These are phyloP conservation scores for Solanum hybrid DNA, from an alignment of 305 asterid species.

Conservation along the genomic window DNA sequence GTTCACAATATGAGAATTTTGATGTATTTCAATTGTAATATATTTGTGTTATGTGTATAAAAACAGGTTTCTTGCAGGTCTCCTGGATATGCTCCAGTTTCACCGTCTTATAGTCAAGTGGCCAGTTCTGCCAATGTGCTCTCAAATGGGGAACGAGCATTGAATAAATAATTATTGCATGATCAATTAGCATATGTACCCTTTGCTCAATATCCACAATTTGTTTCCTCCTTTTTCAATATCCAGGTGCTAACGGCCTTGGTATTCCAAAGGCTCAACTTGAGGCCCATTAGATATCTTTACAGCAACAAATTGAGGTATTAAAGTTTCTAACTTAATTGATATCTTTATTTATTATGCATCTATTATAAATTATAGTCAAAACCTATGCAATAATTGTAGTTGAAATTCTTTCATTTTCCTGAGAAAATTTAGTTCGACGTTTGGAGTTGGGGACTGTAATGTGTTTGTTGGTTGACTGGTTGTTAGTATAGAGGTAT, in stretches of 20 bases:
- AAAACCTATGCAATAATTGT: no score
- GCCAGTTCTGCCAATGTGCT: conserved; percentile 2
- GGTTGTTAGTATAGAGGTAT: neutral
- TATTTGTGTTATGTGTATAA: no score
- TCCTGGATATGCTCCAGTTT: conserved; percentile 8
- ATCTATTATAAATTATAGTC: neutral
- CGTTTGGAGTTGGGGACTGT: neutral
- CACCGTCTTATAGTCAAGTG: no score
- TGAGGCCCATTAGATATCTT: neutral
- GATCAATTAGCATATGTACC: neutral
- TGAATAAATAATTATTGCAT: conserved; percentile 20
- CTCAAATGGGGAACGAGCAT: conserved; percentile 17
- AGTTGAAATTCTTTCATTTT: no score
- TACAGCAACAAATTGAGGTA: conserved; percentile 35
- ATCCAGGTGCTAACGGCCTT: neutral
- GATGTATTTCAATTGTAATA: no score
- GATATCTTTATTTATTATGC: neutral
- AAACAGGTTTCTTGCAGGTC: conserved; percentile 29
- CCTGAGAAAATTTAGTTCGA: no score
- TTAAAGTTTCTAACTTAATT: neutral
- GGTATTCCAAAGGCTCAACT: neutral
- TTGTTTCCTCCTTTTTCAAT: neutral
- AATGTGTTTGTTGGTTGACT: neutral
- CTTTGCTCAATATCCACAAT: neutral
- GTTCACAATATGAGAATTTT: no score